Conservation (phyloP, 768 basidiomycete genomes). For the Trametes punicea region DNA sequence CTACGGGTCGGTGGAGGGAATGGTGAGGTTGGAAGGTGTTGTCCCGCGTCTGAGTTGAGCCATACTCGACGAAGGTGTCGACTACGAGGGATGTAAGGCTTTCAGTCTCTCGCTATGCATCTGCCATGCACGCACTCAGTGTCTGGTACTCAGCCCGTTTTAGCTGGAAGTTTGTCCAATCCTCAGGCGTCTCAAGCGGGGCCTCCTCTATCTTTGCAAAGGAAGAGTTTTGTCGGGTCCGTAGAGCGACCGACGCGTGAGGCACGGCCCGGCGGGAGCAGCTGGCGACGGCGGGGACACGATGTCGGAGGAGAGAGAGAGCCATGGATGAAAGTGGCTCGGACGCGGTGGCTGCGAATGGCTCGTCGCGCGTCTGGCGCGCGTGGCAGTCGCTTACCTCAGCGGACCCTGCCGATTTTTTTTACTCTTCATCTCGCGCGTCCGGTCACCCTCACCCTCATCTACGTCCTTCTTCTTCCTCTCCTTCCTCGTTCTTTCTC, state of each 20-base stretch:
- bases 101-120: background rate
- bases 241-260: background rate
- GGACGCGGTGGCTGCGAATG: constrained; percentile 33
- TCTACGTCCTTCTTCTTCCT: constrained; percentile 23
- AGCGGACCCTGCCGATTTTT: constrained; percentile 42
- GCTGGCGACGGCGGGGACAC: constrained; percentile 20
- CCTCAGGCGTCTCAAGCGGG: constrained; percentile 45
- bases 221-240: constrained; percentile 8
- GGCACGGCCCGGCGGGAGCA: constrained; percentile 12
- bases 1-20: constrained; percentile 55
- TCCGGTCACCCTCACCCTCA: constrained; percentile 11
- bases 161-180: constrained; percentile 65
- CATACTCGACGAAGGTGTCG: constrained; percentile 61
- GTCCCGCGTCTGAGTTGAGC: constrained; percentile 70
- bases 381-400: constrained; percentile 47
- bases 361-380: constrained; percentile 18
- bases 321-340: constrained; percentile 23
- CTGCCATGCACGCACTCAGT: constrained; percentile 43
- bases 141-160: constrained; percentile 52
- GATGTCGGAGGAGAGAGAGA: constrained; percentile 23
- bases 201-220: constrained; percentile 15
- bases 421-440: constrained; percentile 30
- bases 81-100: constrained; percentile 38
- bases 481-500: constrained; percentile 34
- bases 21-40: constrained; percentile 76